Evolutionary conservation across 306 rosid species (phyloP).

Genomic region (Cicer pinnatifidum): DNA sequence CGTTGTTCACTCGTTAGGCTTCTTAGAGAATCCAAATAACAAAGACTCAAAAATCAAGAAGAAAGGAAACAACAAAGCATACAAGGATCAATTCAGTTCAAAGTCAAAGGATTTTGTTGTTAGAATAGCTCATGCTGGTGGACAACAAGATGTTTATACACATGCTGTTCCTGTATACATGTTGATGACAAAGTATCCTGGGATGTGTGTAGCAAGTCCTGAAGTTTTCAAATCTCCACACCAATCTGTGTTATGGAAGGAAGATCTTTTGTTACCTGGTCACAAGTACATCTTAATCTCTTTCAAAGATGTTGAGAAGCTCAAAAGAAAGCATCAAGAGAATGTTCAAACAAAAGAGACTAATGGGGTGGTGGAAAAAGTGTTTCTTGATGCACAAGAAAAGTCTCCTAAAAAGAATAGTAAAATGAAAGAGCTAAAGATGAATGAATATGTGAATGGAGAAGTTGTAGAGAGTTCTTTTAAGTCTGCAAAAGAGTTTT

Average conservation of each 20-base stretch:
- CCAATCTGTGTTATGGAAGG: conserved; percentile 54
- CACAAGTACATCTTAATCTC: conserved; percentile 65
- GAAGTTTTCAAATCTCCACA: conserved; percentile 75
- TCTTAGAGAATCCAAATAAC: conserved; percentile 38
- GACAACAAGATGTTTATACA: conserved; percentile 59
- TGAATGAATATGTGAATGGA: conserved; percentile 24
- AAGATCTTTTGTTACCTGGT: conserved; percentile 64
- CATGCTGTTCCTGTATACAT: conserved; percentile 57
- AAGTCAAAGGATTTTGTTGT: conserved; percentile 53
- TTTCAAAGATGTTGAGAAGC: conserved; percentile 54
- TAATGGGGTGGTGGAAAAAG: conserved; percentile 24
- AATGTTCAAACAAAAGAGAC: conserved; percentile 26
- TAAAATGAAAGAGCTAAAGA: neutral
- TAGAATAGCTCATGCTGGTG: conserved; percentile 69
- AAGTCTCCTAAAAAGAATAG: conserved; percentile 45
- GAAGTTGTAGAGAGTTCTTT: conserved; percentile 46
- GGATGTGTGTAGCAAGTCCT: conserved; percentile 64
- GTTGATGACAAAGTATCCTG: conserved; percentile 70
- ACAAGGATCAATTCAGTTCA: conserved; percentile 41
- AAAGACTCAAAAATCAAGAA: conserved; percentile 38
- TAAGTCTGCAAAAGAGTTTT: conserved; percentile 53
- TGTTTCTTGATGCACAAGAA: conserved; percentile 30
- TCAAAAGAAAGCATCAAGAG: conserved; percentile 51
- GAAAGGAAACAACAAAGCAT: conserved; percentile 23
- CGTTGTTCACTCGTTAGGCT: conserved; percentile 51